These are phyloP conservation scores for Lactuca sativa DNA, from an alignment of 129 eudicot genomes.

Conservation along the genomic window DNA sequence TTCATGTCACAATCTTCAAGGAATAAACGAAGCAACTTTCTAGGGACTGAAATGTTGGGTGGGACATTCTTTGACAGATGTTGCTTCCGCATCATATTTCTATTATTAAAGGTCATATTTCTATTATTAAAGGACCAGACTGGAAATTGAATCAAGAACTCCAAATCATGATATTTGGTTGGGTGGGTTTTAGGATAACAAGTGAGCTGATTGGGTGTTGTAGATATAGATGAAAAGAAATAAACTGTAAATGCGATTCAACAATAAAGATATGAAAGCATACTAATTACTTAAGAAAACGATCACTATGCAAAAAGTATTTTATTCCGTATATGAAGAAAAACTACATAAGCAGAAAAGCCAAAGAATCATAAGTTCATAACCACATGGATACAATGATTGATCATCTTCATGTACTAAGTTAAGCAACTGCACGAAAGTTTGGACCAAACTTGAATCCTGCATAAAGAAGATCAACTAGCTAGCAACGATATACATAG, in stretches of 20 bases:
- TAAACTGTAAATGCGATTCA: too few relatives aligned
- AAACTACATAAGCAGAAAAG: background rate
- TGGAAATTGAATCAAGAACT: too few relatives aligned
- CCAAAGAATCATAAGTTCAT: background rate
- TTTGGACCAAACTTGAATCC: background rate
- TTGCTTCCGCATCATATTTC: too few relatives aligned
- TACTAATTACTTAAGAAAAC: background rate
- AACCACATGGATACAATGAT: background rate
- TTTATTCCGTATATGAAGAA: background rate
- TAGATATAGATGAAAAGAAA: too few relatives aligned
- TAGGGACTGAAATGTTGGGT: background rate
- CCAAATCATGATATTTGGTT: background rate
- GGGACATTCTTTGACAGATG: too few relatives aligned
- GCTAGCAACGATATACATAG: slow-evolving; percentile 19
- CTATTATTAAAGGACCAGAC: too few relatives aligned
- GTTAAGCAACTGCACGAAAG: background rate
- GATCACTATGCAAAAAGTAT: background rate
- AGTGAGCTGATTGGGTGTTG: too few relatives aligned
- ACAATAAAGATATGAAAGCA: background rate
- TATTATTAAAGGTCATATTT: too few relatives aligned
- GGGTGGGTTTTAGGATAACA: background rate
- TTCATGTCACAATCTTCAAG: background rate
- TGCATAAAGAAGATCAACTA: background rate
- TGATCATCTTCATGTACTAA: background rate
- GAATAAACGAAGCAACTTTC: background rate